Evolutionary conservation across 2,329 filamentous ascomycete species (phyloP), one percentile per base, ranked within the genome.

Genomic region (Volutella citrinella): DNA sequence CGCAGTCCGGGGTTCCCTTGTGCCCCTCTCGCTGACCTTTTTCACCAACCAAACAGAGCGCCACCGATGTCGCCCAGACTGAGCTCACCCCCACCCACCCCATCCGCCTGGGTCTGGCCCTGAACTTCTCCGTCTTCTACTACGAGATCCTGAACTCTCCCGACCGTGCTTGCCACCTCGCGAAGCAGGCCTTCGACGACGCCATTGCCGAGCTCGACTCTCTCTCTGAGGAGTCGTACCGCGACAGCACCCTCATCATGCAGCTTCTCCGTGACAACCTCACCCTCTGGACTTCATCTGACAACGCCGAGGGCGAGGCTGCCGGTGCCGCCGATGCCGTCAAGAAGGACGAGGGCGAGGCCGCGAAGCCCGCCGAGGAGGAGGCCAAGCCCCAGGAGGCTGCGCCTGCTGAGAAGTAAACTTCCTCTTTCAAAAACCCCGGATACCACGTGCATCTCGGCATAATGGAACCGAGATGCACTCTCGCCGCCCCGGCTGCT

Each of bases 71-170:
- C 61, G 93, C 93, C 56, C 91, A 96, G 78, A 95, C 87, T 51
- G 91, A 97, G 71, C 84, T 97, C 56, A 91, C 91, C 46, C 91
- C 91, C 46, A 97, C 93, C 44, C 91, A 97, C 78, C 91, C 91
- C 57, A 97, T 97, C 74, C 90, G 91, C 60, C 87, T 97, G 51
- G 91, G 91, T 68, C 84, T 97, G 60, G 91, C 91, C 54, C 82
- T 97, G 56, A 97, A 96, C 84, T 96, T 97, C 82, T 96, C 90
- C 48, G 91, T 96, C 60, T 96, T 96, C 78, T 95, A 95, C 82
- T 95, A 96, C 71, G 93, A 96, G 80, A 96, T 96, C 66, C 77
- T 96, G 64, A 97, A 96, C 84, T 94, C 90, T 21, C 91, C 90
- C 60, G 90, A 96, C 70, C 88, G 87, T 64, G 91, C 91, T 61